A percentile compares a stretch with the other conserved stretches of the same genome.
These are phyloP conservation scores for Turnera subulata DNA, from an alignment of 345 rosid genomes.

Conservation along the genomic window DNA sequence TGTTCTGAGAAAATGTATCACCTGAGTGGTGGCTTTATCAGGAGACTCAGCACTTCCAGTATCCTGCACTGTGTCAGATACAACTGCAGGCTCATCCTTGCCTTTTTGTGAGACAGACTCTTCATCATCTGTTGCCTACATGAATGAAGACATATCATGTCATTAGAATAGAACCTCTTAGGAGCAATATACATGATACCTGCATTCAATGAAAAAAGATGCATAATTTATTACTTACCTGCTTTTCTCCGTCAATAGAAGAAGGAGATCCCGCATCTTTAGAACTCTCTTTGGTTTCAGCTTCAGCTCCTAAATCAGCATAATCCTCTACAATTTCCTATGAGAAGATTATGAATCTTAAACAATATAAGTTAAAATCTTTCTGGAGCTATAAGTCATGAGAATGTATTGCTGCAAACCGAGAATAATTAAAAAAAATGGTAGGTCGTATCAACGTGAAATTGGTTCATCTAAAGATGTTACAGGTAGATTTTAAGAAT, in stretches of 20 bases:
- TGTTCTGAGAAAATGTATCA: constrained; percentile 16
- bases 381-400: not conserved
- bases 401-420: not conserved
- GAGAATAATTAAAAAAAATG: too few relatives aligned
- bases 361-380: constrained; percentile 1
- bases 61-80: constrained; percentile 35
- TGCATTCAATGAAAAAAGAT: not conserved
- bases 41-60: constrained; percentile 32
- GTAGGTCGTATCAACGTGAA: too few relatives aligned
- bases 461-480: too few relatives aligned
- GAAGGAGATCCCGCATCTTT: constrained; percentile 28
- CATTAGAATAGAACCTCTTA: not conserved
- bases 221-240: constrained; percentile 24
- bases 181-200: not conserved
- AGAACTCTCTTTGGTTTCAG: constrained; percentile 25
- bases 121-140: constrained; percentile 34
- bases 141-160: constrained; percentile 17
- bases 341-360: constrained; percentile 1
- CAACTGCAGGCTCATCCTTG: constrained; percentile 32
- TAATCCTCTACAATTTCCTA: constrained; percentile 25
- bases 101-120: constrained; percentile 29
- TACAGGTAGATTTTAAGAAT: too few relatives aligned
- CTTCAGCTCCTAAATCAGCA: constrained; percentile 32
- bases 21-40: constrained; percentile 37
- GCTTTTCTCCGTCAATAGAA: constrained; percentile 24